phyloP scores from a whole-genome alignment of 2,329 filamentous ascomycete genomes.

The Talaromyces sp. region DNA sequence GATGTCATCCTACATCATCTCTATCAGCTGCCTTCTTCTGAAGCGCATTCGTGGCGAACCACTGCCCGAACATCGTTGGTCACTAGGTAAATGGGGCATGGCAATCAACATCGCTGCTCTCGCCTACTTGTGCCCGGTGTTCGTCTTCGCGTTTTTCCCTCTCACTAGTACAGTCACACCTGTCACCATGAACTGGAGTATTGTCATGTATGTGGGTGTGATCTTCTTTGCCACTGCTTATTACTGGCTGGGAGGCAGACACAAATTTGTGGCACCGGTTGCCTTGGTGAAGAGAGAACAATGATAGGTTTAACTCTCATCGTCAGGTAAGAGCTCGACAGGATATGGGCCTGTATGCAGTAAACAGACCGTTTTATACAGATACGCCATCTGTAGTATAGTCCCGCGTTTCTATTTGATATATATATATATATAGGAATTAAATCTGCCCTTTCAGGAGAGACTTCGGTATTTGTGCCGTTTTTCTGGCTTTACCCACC shows the following conservation, averaged over 20 bases:
- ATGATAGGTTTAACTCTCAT: neutral
- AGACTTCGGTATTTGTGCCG: neutral
- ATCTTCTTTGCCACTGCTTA: slow-evolving; percentile 45
- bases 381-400: neutral
- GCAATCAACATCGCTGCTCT: slow-evolving; percentile 45
- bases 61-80: slow-evolving; percentile 48
- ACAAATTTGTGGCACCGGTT: slow-evolving; percentile 44
- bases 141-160: slow-evolving; percentile 50
- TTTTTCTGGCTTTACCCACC: neutral
- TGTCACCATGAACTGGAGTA: slow-evolving; percentile 51
- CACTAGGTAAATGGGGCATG: slow-evolving; percentile 46
- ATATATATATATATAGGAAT: neutral
- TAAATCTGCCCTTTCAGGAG: neutral
- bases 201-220: slow-evolving; percentile 46
- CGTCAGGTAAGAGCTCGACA: neutral
- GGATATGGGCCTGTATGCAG: neutral
- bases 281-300: slow-evolving; percentile 25
- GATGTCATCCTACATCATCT: slow-evolving; percentile 47
- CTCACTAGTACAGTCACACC: slow-evolving; percentile 31
- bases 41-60: slow-evolving; percentile 44
- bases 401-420: neutral
- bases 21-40: slow-evolving; percentile 49
- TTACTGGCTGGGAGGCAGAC: slow-evolving; percentile 41
- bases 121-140: slow-evolving; percentile 40
- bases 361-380: neutral